Percentiles rank a stretch among this genome's conserved stretches.
Evolutionary conservation across 2,329 filamentous ascomycete genomes (phyloP).

Genomic region (Pestalotiopsis sp.): DNA sequence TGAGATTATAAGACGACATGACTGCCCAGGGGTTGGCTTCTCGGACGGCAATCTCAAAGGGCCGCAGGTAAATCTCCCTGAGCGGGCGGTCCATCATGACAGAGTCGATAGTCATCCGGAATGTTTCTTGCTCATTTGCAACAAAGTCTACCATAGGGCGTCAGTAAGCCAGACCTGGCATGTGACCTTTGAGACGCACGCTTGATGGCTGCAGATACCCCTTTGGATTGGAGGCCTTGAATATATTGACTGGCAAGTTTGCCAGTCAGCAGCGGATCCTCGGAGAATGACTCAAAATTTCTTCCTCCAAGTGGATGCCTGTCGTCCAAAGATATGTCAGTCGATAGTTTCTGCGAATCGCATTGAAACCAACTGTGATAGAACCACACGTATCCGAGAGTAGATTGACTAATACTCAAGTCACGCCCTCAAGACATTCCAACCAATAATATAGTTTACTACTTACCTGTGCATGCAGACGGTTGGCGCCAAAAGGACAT

Average conservation of each 20-base stretch:
- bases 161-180: conserved; percentile 12
- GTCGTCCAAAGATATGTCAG: background rate
- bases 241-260: conserved; percentile 74
- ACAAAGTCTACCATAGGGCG: conserved; percentile 55
- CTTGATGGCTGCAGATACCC: conserved; percentile 78
- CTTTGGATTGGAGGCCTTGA: conserved; percentile 72
- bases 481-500: conserved; percentile 75
- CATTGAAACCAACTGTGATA: background rate
- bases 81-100: conserved; percentile 66
- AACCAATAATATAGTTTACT: background rate
- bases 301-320: conserved; percentile 79
- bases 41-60: conserved; percentile 72
- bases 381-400: too few species aligned
- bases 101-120: conserved; percentile 66
- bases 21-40: conserved; percentile 71
- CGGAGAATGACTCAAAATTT: conserved; percentile 86
- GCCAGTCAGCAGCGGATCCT: conserved; percentile 78
- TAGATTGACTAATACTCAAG: too few species aligned
- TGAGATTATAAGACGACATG: conserved; percentile 70
- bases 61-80: conserved; percentile 72
- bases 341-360: background rate
- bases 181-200: conserved; percentile 46
- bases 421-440: too few species aligned
- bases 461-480: conserved; percentile 70
- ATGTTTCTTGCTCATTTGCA: conserved; percentile 74